Conservation (phyloP, 2,329 filamentous ascomycete species). For the Botrytis sinoallii region DNA sequence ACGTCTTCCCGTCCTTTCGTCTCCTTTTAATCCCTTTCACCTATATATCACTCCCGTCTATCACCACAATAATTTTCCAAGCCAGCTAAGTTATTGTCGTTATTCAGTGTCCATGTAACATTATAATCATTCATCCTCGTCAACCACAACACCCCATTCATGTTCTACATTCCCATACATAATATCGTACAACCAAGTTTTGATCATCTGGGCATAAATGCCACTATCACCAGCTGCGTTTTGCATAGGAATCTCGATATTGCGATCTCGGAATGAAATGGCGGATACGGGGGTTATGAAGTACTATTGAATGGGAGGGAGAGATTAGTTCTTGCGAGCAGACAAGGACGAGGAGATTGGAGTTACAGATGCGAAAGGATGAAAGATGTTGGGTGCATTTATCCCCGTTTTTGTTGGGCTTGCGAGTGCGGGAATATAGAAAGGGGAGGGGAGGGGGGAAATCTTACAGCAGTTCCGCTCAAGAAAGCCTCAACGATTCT, state of each 20-base stretch:
- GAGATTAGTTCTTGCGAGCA: neutral
- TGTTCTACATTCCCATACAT: conserved; percentile 71
- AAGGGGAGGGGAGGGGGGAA: neutral
- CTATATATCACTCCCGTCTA: neutral
- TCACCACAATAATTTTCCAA: neutral
- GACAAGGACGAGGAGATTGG: neutral
- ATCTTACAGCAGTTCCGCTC: conserved; percentile 76
- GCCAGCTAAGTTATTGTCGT: neutral
- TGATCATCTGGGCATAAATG: conserved; percentile 56
- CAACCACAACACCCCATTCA: conserved; percentile 65
- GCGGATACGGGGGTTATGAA: conserved; percentile 68
- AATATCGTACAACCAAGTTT: conserved; percentile 65
- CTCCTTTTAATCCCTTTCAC: neutral
- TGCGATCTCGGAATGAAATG: conserved; percentile 63
- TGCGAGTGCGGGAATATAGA: neutral
- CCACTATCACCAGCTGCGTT: conserved; percentile 47
- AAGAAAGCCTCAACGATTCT: conserved; percentile 81
- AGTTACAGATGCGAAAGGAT: neutral
- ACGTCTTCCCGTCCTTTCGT: neutral
- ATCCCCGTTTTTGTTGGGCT: neutral
- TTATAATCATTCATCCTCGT: conserved; percentile 43
- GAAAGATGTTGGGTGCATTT: neutral
- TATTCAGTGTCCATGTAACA: neutral
- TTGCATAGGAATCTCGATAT: conserved; percentile 60
- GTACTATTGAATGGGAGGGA: conserved; percentile 46